A percentile compares a stretch with the other conserved stretches of the same genome.
These are phyloP conservation scores for Veloporphyrellus conicus DNA, from an alignment of 1,284 basidiomycete species.

Conservation along the genomic window DNA sequence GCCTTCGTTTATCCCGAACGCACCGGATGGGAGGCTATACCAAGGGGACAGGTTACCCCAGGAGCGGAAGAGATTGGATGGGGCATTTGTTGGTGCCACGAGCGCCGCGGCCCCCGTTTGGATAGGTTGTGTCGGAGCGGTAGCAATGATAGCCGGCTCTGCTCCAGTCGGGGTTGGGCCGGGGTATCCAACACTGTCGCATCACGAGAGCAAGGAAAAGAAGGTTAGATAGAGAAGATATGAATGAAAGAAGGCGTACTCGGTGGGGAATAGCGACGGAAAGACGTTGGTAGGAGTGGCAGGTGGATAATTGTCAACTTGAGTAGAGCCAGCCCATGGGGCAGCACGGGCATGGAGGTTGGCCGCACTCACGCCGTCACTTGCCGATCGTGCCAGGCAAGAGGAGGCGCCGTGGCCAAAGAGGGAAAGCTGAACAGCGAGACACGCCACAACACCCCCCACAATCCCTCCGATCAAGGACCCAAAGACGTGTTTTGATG, in stretches of 20 bases:
- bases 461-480: conserved; percentile 15
- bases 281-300: no score
- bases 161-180: conserved; percentile 82
- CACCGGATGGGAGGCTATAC: conserved; percentile 66
- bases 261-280: no score
- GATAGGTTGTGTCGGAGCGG: conserved; percentile 72
- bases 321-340: no score
- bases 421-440: conserved; percentile 27
- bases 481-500: conserved; percentile 20
- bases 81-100: conserved; percentile 42
- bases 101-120: conserved; percentile 69
- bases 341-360: no score
- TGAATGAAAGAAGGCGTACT: no score
- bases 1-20: conserved; percentile 71
- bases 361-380: neutral
- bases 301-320: no score
- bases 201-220: neutral
- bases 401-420: conserved; percentile 18
- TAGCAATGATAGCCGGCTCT: conserved; percentile 73
- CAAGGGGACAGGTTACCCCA: conserved; percentile 86
- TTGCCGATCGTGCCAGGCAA: neutral
- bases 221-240: neutral
- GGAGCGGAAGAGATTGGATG: conserved; percentile 65
- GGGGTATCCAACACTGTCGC: conserved; percentile 61
- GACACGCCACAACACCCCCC: conserved; percentile 25